phyloP scores from a whole-genome alignment of 2,329 filamentous ascomycete species.

The Pseudocercospora fuligena region DNA sequence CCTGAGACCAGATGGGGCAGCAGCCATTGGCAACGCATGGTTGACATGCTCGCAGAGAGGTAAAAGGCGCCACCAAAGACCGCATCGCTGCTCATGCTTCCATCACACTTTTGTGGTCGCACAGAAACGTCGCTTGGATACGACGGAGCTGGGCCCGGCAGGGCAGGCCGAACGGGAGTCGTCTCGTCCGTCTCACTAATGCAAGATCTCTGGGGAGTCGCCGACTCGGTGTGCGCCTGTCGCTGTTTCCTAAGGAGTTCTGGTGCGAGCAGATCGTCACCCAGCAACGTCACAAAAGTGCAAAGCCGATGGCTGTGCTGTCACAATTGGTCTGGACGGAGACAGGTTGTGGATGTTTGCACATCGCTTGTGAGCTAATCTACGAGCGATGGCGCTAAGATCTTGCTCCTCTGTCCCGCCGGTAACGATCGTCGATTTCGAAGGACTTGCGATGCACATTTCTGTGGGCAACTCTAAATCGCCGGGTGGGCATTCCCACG shows the following conservation, averaged over 20 bases:
- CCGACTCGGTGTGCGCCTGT: neutral
- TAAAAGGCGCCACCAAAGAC: neutral
- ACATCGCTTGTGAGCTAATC: constrained; percentile 13
- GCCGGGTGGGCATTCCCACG: constrained; percentile 7
- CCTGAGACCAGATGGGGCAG: neutral
- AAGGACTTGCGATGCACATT: neutral
- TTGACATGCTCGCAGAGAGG: neutral
- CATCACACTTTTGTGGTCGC: neutral
- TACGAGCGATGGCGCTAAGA: constrained; percentile 11
- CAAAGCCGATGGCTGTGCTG: neutral
- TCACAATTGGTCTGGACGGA: constrained; percentile 12
- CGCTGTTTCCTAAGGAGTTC: neutral
- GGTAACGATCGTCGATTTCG: constrained; percentile 10
- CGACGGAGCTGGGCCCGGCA: constrained; percentile 1
- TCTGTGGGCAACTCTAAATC: constrained; percentile 7
- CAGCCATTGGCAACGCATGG: neutral
- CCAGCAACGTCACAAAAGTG: neutral
- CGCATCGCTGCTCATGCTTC: neutral
- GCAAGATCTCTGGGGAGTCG: neutral
- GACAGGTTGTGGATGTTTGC: constrained; percentile 12
- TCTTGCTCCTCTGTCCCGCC: constrained; percentile 1
- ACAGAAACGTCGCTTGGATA: neutral
- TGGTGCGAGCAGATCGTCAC: constrained; percentile 3
- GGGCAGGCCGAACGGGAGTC: neutral
- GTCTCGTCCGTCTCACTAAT: constrained; percentile 3